Percentiles rank a stretch among this genome's conserved stretches.
phyloP scores from a whole-genome alignment of 768 basidiomycete genomes.

The Tylopilus plumbeoviolaceoides region DNA sequence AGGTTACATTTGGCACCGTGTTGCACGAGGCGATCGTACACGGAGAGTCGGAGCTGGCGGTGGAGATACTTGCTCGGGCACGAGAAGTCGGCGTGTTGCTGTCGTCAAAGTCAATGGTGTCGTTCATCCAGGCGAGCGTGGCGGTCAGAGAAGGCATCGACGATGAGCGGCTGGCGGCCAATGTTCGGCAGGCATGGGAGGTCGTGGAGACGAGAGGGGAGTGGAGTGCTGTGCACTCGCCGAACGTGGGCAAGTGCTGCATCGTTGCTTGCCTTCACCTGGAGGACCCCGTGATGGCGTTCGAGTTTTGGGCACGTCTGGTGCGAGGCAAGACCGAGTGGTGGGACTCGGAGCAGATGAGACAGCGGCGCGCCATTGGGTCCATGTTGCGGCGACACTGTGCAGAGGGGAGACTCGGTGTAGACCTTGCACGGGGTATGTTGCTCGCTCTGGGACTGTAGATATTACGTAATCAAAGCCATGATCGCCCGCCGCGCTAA shows the following conservation, averaged over 20 bases:
- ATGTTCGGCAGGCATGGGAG: slow-evolving; percentile 40
- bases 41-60: slow-evolving; percentile 42
- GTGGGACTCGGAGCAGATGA: slow-evolving; percentile 43
- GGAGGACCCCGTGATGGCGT: slow-evolving; percentile 50
- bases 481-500: neutral
- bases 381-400: slow-evolving; percentile 29
- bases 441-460: slow-evolving; percentile 17
- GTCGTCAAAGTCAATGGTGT: slow-evolving; percentile 46
- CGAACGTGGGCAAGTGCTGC: slow-evolving; percentile 49
- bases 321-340: slow-evolving; percentile 43
- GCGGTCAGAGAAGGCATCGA: slow-evolving; percentile 23
- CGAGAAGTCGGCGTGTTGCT: slow-evolving; percentile 36
- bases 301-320: slow-evolving; percentile 54
- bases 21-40: slow-evolving; percentile 53
- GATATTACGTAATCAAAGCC: slow-evolving; percentile 11
- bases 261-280: slow-evolving; percentile 47
- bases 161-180: slow-evolving; percentile 26
- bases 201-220: slow-evolving; percentile 39
- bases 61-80: slow-evolving; percentile 39
- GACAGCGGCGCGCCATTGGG: slow-evolving; percentile 41
- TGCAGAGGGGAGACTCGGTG: slow-evolving; percentile 25
- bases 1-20: slow-evolving; percentile 56
- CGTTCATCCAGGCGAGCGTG: slow-evolving; percentile 44
- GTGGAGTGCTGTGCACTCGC: slow-evolving; percentile 36
- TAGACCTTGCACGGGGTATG: slow-evolving; percentile 16